Conservation (phyloP, 306 rosid genomes). For the Crotalaria pallida region DNA sequence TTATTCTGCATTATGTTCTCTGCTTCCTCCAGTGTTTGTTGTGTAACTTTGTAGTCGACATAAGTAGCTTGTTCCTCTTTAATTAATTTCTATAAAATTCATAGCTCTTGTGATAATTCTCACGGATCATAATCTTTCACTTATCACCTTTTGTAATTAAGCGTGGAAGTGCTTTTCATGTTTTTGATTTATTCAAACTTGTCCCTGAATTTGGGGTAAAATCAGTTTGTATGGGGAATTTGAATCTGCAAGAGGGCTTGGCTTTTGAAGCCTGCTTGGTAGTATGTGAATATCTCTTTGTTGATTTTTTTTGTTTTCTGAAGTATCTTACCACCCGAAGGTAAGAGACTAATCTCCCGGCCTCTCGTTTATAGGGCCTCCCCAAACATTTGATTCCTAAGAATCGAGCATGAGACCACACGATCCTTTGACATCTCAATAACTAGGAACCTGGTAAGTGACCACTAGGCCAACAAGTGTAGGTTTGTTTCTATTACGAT, state of each 20-base stretch:
- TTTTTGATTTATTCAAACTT: neutral
- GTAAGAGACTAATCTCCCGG: no score
- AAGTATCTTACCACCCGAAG: no score
- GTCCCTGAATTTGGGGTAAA: neutral
- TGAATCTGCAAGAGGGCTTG: neutral
- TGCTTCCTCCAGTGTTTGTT: neutral
- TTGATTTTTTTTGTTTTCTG: no score
- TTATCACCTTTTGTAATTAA: neutral
- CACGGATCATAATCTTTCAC: neutral
- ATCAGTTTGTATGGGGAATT: neutral
- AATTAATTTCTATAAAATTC: neutral
- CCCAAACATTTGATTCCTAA: no score
- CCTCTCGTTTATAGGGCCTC: no score
- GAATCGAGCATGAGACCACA: no score
- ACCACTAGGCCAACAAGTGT: no score
- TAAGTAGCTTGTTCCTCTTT: slow-evolving; percentile 7
- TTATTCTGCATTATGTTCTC: slow-evolving; percentile 14
- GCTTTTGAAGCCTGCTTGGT: neutral
- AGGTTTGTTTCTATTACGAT: no score
- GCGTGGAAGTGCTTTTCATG: neutral
- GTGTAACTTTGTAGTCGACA: neutral
- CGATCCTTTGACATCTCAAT: no score
- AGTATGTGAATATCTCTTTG: neutral
- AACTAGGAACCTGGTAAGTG: no score
- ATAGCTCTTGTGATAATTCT: neutral